Evolutionary conservation across 108 stramenopile species (phyloP), one percentile per base, ranked within the genome.

Genomic region (Nitzschia putrida): DNA sequence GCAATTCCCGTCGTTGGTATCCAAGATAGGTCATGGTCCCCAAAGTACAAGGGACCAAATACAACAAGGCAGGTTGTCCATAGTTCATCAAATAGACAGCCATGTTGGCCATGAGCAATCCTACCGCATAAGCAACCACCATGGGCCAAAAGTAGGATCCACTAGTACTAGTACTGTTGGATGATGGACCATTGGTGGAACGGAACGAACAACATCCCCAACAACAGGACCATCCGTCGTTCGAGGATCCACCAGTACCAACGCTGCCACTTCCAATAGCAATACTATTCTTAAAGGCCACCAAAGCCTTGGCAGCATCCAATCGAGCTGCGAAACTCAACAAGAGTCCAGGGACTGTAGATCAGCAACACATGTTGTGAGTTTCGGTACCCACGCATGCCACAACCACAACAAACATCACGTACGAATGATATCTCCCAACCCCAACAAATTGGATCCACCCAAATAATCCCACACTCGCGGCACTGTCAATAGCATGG

Each of bases 61-160:
- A 97, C 54, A 97, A 76, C 44, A 97, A 70, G 7, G 96, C 93
- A 8, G 96, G 95, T 74, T 97, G 97, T 9, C 94, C 95, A 82
- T 81, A 85, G 8, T 84, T 57, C 83, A 90, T 94, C 14, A 80
- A n/a, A 57, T 88, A 90, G 7, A 96, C 97, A 0, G 94, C 95
- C 29, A 82, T 56, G 67, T 96, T 95, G 14, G 97, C 94, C 84
- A 91, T 90, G 50, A 80, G 57, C 52, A 97, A 78, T 11, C 95
- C 94, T 40, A 95, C 65, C 44, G 95, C 90, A 72, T 95, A 97
- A 18, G 92, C 89, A 22, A 87, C 63, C 37, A 93, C 80, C 51
- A 95, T 67, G 2, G 87, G 88, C 13, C 69, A 70, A 76, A 93
- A 95, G 79, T 96, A 97, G 22, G 85, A n/a, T n/a, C n/a, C n/a